Percentiles rank a stretch among this genome's conserved stretches.
Evolutionary conservation across 2,329 filamentous ascomycete species (phyloP).

Genomic region (Botryotinia calthae): DNA sequence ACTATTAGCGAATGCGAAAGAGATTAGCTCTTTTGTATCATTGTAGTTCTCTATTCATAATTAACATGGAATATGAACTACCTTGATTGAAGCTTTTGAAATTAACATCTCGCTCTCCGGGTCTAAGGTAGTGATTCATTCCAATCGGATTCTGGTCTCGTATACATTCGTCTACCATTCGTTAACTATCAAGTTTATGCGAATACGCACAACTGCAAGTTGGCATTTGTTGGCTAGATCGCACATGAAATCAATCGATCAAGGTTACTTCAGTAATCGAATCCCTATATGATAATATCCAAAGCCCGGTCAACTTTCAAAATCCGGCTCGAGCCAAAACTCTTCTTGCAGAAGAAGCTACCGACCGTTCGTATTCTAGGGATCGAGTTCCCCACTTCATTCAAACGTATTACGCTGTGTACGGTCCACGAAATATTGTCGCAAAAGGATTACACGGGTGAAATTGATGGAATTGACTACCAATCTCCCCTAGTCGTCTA

Average conservation of each 20-base stretch:
- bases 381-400: background rate
- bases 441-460: background rate
- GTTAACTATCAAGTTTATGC: too few species aligned
- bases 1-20: too few species aligned
- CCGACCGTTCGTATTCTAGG: background rate
- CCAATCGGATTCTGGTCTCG: background rate
- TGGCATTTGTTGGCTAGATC: background rate
- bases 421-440: background rate
- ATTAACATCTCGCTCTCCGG: background rate
- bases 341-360: background rate
- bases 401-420: background rate
- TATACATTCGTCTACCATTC: background rate
- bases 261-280: background rate
- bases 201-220: background rate
- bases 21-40: too few species aligned
- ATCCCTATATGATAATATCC: background rate
- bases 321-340: background rate
- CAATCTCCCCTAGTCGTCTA: background rate
- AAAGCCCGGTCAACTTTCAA: background rate
- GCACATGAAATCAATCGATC: background rate
- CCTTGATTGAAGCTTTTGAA: background rate
- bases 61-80: background rate
- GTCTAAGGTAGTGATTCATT: background rate
- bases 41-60: too few species aligned
- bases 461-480: background rate